Evolutionary conservation across 768 basidiomycete species (phyloP).

Genomic region (Phanerochaete carnosa): DNA sequence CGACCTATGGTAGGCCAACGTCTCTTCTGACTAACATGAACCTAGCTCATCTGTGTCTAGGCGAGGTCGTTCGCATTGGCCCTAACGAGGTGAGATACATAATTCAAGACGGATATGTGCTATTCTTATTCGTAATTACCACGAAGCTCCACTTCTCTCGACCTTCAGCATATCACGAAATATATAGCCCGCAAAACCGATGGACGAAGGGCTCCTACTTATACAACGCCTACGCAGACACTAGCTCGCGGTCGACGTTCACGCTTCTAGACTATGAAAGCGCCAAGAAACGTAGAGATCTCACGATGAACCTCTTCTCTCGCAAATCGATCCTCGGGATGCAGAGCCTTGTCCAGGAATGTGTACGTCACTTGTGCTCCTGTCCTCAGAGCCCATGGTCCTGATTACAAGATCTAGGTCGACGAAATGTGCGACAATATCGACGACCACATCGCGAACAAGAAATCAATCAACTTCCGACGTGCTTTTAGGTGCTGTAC

Average conservation of each 20-base stretch:
- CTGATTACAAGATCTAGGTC: conserved; percentile 31
- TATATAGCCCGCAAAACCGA: conserved; percentile 28
- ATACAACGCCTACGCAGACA: conserved; percentile 33
- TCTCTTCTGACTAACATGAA: too few species aligned
- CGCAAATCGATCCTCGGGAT: conserved; percentile 32
- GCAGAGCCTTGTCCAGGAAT: conserved; percentile 30
- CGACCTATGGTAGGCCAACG: not conserved
- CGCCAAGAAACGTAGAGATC: conserved; percentile 28
- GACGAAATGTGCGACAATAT: conserved; percentile 25
- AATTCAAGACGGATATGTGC: not conserved
- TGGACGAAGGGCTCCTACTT: conserved; percentile 38
- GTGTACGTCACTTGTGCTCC: conserved; percentile 19
- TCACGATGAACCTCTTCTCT: conserved; percentile 36
- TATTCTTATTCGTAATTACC: not conserved
- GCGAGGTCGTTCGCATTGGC: conserved; percentile 33
- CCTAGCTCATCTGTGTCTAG: conserved; percentile 16
- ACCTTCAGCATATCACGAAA: conserved; percentile 36
- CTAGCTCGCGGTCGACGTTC: conserved; percentile 33
- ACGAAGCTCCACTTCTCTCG: conserved; percentile 39
- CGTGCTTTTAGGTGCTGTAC: not conserved
- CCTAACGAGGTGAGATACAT: conserved; percentile 34
- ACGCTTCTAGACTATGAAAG: conserved; percentile 28
- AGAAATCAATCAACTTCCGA: not conserved
- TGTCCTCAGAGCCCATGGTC: conserved; percentile 22
- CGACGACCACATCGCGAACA: not conserved